Evolutionary conservation across 495 filamentous ascomycete genomes (phyloP).

Genomic region (Apiosordaria backusii): DNA sequence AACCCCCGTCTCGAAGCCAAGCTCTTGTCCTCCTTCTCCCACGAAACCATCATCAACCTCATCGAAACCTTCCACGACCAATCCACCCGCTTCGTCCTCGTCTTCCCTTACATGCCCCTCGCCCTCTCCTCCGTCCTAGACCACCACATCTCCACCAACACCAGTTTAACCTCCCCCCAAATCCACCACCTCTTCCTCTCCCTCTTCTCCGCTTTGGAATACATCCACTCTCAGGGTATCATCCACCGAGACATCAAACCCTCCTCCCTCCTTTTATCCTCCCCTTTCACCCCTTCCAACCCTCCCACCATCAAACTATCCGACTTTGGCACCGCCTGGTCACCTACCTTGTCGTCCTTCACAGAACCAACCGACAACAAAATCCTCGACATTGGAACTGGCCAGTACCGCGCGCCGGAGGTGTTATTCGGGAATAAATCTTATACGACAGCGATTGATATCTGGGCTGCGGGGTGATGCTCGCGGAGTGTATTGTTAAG

Average conservation of each 20-base stretch:
- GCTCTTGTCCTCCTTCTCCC: slow-evolving; percentile 56
- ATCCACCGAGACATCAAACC: slow-evolving; percentile 95
- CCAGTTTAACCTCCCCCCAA: slow-evolving; percentile 20
- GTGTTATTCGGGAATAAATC: slow-evolving; percentile 76
- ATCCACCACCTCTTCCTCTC: slow-evolving; percentile 54
- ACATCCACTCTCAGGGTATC: slow-evolving; percentile 69
- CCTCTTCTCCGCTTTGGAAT: slow-evolving; percentile 67
- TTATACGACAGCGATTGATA: slow-evolving; percentile 71
- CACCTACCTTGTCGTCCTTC: slow-evolving; percentile 50
- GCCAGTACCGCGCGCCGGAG: slow-evolving; percentile 86
- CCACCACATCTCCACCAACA: not conserved
- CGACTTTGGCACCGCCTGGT: slow-evolving; percentile 92
- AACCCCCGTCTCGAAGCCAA: slow-evolving; percentile 72
- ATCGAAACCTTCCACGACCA: slow-evolving; percentile 65
- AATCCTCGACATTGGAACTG: slow-evolving; percentile 90
- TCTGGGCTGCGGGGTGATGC: slow-evolving; percentile 89
- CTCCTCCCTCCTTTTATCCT: slow-evolving; percentile 74
- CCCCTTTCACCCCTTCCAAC: slow-evolving; percentile 59
- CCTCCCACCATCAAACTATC: slow-evolving; percentile 71
- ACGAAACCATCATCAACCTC: slow-evolving; percentile 55
- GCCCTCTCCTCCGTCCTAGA: slow-evolving; percentile 52
- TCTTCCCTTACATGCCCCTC: slow-evolving; percentile 77
- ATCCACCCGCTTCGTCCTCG: slow-evolving; percentile 67
- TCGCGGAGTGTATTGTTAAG: slow-evolving; percentile 56
- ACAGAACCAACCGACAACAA: slow-evolving; percentile 66